phyloP scores from a whole-genome alignment of 345 rosid species.

The Dipteronia dyeriana region DNA sequence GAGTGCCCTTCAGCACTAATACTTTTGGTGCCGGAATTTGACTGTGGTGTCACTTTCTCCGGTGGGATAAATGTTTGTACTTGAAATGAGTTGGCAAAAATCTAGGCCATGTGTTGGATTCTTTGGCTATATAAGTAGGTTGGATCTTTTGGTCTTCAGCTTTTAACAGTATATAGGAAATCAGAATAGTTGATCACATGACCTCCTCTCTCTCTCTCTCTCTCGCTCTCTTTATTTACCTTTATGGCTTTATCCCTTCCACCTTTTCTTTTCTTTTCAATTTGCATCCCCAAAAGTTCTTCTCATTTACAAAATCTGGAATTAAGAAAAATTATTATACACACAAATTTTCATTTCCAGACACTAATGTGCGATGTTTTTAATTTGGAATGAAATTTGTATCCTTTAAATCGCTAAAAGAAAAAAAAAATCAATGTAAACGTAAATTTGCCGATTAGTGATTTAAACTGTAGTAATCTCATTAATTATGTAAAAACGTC shows the following conservation, averaged over 20 bases:
- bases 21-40: no score
- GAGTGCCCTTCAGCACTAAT: no score
- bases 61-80: conserved; percentile 25
- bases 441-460: no score
- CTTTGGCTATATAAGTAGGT: conserved; percentile 31
- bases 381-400: neutral
- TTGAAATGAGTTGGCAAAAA: conserved; percentile 25
- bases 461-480: no score
- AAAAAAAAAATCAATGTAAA: no score
- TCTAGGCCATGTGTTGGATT: conserved; percentile 46
- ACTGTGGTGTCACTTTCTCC: no score
- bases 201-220: conserved; percentile 9
- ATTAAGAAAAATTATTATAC: neutral
- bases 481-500: no score
- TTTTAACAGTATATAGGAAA: neutral
- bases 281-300: conserved; percentile 1
- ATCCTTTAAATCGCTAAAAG: no score
- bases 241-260: neutral
- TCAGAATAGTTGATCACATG: conserved; percentile 32
- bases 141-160: conserved; percentile 29
- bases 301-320: neutral
- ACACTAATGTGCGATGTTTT: neutral
- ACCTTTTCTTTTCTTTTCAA: conserved; percentile 7
- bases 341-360: no score
- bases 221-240: conserved; percentile 3